Evolutionary conservation across 1,284 basidiomycete genomes (phyloP).

Genomic region (Moesziomyces parantarcticus): DNA sequence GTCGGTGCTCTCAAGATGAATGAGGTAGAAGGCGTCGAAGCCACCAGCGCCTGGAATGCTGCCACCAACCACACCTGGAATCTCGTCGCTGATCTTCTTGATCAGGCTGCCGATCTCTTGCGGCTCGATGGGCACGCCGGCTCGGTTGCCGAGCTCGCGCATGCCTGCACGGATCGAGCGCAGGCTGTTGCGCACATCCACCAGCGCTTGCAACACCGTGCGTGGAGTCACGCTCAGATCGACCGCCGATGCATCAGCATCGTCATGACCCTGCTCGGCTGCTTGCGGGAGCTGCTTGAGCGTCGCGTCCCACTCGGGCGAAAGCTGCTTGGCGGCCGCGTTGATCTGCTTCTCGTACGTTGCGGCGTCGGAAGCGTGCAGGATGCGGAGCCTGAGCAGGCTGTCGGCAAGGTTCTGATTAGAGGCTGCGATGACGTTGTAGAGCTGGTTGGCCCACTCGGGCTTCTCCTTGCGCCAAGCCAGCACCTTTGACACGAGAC

Average conservation of each 20-base stretch:
- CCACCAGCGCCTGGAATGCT: constrained; percentile 98
- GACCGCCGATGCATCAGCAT: not conserved
- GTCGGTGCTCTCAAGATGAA: constrained; percentile 68
- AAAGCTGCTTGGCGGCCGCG: constrained; percentile 57
- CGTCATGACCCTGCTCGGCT: constrained; percentile 6
- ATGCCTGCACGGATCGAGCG: constrained; percentile 83
- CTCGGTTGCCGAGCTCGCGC: constrained; percentile 84
- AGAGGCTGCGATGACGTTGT: constrained; percentile 56
- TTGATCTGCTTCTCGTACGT: constrained; percentile 60
- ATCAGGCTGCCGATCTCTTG: constrained; percentile 87
- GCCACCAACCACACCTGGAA: constrained; percentile 87
- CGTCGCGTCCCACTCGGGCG: constrained; percentile 38
- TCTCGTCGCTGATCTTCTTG: constrained; percentile 76
- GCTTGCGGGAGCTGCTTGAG: constrained; percentile 27
- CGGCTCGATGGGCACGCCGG: constrained; percentile 91
- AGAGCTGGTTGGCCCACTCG: constrained; percentile 64
- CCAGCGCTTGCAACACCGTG: constrained; percentile 33
- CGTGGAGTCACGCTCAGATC: constrained; percentile 22
- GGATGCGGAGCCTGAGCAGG: constrained; percentile 53
- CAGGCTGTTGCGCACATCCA: constrained; percentile 60
- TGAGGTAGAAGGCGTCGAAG: constrained; percentile 94
- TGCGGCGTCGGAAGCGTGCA: constrained; percentile 45
- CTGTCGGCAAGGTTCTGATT: constrained; percentile 63
- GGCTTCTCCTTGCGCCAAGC: constrained; percentile 60
- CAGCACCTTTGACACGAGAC: constrained; percentile 62